Conservation (phyloP, 768 basidiomycete genomes). For the Brasilioporus rufonigricans region DNA sequence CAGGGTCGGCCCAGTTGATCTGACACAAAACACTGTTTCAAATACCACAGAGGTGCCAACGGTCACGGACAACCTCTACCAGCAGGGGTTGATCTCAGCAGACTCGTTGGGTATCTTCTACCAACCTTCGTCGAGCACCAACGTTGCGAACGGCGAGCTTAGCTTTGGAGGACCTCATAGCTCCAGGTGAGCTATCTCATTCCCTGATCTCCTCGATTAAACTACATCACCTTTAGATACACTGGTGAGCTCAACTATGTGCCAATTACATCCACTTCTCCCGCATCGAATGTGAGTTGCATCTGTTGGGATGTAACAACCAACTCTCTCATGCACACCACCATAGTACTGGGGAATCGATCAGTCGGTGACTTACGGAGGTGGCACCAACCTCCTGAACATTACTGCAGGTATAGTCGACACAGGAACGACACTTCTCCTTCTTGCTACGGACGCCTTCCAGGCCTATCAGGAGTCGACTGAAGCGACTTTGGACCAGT, state of each 20-base stretch:
- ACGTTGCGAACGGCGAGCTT: slow-evolving; percentile 50
- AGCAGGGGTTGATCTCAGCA: slow-evolving; percentile 42
- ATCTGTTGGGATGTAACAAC: neutral
- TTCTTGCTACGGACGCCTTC: slow-evolving; percentile 61
- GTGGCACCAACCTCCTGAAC: slow-evolving; percentile 31
- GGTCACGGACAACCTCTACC: slow-evolving; percentile 53
- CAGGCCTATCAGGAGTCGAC: slow-evolving; percentile 51
- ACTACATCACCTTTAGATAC: slow-evolving; percentile 19
- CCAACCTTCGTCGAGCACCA: slow-evolving; percentile 40
- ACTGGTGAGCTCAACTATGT: slow-evolving; percentile 36
- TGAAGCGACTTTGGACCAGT: slow-evolving; percentile 51
- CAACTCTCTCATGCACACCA: neutral
- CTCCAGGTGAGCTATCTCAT: slow-evolving; percentile 34
- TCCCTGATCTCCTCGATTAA: neutral
- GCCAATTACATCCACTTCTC: slow-evolving; percentile 44
- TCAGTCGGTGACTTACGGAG: slow-evolving; percentile 36
- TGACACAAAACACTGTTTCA: slow-evolving; percentile 45
- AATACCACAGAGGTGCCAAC: slow-evolving; percentile 44
- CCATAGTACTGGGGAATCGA: slow-evolving; percentile 50
- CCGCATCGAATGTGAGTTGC: slow-evolving; percentile 36
- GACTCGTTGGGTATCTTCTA: slow-evolving; percentile 53
- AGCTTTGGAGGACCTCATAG: slow-evolving; percentile 53
- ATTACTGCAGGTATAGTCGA: slow-evolving; percentile 49
- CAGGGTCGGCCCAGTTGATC: slow-evolving; percentile 51
- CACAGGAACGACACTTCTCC: slow-evolving; percentile 51